These are phyloP conservation scores for Diplocarpon mali DNA, from an alignment of 2,329 filamentous ascomycete species.

Conservation along the genomic window DNA sequence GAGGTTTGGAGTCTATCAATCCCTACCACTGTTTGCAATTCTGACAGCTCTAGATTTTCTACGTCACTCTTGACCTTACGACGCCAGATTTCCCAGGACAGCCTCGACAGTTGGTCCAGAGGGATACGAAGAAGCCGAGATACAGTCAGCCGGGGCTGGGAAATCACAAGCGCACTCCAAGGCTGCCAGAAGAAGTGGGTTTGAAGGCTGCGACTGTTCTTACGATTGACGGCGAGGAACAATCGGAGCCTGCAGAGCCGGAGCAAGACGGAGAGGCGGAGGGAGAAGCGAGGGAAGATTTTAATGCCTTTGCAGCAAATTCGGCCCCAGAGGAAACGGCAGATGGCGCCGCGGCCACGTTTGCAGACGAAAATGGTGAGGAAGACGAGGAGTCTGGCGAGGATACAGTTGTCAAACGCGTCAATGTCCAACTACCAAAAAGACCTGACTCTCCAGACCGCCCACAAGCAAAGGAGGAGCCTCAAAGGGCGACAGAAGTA, in stretches of 20 bases:
- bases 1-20: conserved; percentile 34
- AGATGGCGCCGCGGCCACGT: neutral
- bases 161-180: conserved; percentile 9
- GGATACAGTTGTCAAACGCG: neutral
- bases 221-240: conserved; percentile 7
- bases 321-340: too few relatives aligned
- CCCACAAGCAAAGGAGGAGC: neutral
- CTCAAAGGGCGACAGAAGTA: conserved; percentile 33
- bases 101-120: conserved; percentile 5
- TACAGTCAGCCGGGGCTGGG: conserved; percentile 19
- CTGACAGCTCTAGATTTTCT: conserved; percentile 41
- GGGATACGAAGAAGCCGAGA: conserved; percentile 7
- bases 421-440: neutral
- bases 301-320: neutral
- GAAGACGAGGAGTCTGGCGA: conserved; percentile 29
- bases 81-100: conserved; percentile 24
- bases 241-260: neutral
- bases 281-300: neutral
- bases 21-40: neutral
- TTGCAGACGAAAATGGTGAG: conserved; percentile 10
- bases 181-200: neutral
- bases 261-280: neutral
- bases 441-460: conserved; percentile 11
- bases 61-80: conserved; percentile 52
- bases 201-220: conserved; percentile 4